phyloP scores from a whole-genome alignment of 805 yeast genomes.

The Starmerella potacharoeniae region DNA sequence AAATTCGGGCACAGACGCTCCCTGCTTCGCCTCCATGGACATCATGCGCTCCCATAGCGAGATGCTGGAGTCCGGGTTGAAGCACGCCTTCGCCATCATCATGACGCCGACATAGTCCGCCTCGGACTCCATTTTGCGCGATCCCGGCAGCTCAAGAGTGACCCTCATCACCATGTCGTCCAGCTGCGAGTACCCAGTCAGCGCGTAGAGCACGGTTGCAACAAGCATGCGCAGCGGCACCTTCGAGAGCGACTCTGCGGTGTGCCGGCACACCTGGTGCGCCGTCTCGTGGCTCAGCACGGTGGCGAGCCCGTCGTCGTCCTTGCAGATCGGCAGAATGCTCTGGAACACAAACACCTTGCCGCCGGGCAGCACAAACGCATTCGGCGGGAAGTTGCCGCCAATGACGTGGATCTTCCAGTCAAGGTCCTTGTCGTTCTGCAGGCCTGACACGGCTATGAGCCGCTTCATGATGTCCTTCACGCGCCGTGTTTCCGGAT shows the following conservation, averaged over 20 bases:
- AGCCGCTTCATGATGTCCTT: slow-evolving; percentile 52
- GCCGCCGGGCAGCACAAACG: slow-evolving; percentile 92
- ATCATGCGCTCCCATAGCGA: slow-evolving; percentile 77
- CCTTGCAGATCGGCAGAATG: slow-evolving; percentile 62
- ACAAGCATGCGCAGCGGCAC: slow-evolving; percentile 57
- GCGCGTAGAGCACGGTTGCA: slow-evolving; percentile 42
- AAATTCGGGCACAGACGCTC: slow-evolving; percentile 43
- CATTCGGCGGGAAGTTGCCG: slow-evolving; percentile 75
- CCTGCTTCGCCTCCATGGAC: slow-evolving; percentile 32
- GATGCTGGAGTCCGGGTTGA: slow-evolving; percentile 61
- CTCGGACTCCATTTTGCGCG: slow-evolving; percentile 89
- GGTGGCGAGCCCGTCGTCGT: slow-evolving; percentile 91
- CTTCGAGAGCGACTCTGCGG: slow-evolving; percentile 68
- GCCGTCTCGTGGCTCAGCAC: slow-evolving; percentile 89
- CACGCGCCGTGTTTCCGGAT: slow-evolving; percentile 51
- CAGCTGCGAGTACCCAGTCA: slow-evolving; percentile 49
- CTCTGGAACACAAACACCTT: slow-evolving; percentile 81
- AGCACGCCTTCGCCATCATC: slow-evolving; percentile 86
- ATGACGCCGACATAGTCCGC: slow-evolving; percentile 91
- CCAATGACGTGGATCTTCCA: slow-evolving; percentile 81
- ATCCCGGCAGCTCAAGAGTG: slow-evolving; percentile 64
- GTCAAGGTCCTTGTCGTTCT: slow-evolving; percentile 3
- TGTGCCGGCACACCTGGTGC: slow-evolving; percentile 87
- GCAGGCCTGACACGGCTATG: slow-evolving; percentile 34
- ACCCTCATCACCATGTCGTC: slow-evolving; percentile 45